Percentiles rank a stretch among this genome's conserved stretches.
These are phyloP conservation scores for Meira miltonrushii DNA, from an alignment of 1,284 basidiomycete species.

Conservation along the genomic window DNA sequence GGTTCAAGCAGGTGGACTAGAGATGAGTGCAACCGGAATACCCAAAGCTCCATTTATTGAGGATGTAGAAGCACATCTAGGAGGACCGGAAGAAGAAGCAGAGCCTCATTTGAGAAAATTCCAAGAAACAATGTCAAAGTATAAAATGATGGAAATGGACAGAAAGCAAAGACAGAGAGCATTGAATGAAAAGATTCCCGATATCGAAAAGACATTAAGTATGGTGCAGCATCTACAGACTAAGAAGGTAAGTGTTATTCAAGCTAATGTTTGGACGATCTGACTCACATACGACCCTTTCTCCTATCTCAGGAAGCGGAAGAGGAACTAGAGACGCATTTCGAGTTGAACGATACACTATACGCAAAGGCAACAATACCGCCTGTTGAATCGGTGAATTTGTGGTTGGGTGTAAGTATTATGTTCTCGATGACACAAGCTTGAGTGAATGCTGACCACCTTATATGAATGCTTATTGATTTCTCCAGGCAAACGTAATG, in stretches of 20 bases:
- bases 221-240: conserved; percentile 73
- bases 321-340: conserved; percentile 73
- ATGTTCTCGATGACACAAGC: background rate
- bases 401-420: conserved; percentile 82
- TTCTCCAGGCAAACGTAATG: conserved; percentile 71
- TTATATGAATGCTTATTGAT: background rate
- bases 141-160: conserved; percentile 93
- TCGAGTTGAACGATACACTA: conserved; percentile 92
- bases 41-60: conserved; percentile 87
- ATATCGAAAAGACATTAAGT: conserved; percentile 83
- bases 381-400: conserved; percentile 78
- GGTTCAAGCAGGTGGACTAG: conserved; percentile 5
- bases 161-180: conserved; percentile 72
- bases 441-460: background rate
- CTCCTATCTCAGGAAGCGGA: conserved; percentile 35
- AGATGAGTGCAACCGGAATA: conserved; percentile 76
- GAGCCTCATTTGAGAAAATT: conserved; percentile 75
- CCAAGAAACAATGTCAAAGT: conserved; percentile 92
- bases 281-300: background rate
- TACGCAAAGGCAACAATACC: conserved; percentile 84
- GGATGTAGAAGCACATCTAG: conserved; percentile 81
- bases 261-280: background rate
- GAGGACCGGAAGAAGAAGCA: conserved; percentile 71
- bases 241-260: conserved; percentile 58
- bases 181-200: conserved; percentile 90